Base-by-base conservation (phyloP, 2,329 filamentous ascomycete species). In the Pseudogymnoascus sp. region DNA sequence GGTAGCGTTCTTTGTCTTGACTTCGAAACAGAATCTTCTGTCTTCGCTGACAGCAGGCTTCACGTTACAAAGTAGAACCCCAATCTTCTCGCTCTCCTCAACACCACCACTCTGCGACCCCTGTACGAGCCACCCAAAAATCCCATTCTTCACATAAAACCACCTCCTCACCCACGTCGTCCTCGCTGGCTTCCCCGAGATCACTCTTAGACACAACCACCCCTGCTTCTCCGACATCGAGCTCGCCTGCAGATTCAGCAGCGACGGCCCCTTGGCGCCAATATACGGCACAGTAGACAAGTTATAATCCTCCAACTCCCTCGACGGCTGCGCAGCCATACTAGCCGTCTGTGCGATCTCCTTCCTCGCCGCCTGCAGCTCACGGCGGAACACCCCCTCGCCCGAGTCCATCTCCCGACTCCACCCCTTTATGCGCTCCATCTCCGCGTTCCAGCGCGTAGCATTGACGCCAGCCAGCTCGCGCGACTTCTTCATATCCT, bases 121-220 rank as follows among this genome's bases (percentile, higher is more conserved):
- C 69, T 95, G 92, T 18, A 94, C 84, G 4, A 99, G 80, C 86
- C 92, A 97, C 21, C 94, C 94, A 74, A 99, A 97, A 63, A 97
- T 94, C 39, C 94, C 93, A 70, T 96, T 88, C 66, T 93, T 92
- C 68, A 96, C 88, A 73, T 96, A 97, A 71, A 94, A 96, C 94
- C 94, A 99, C 60, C 93, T 83, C 64, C 91, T 84, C 27, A 91
- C 83, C 94, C 94, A 99, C 40, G 85, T 83, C n/a, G 92, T 91
- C 64, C 93, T 82, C 12, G 92, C 89, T 0, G 93, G 93, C 73
- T 97, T 97, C 36, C 92, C 92, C 1, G 89, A 87, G 6, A 92
- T 78, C 0, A 87, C 89, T 60, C 91, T 83, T 67, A 96, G 74
- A 73, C 92, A 96, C 2, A 99, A 77, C 94, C 94, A 99, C 2